These are phyloP conservation scores for Rutstroemia sp. DNA, from an alignment of 2,329 filamentous ascomycete species.

Conservation along the genomic window DNA sequence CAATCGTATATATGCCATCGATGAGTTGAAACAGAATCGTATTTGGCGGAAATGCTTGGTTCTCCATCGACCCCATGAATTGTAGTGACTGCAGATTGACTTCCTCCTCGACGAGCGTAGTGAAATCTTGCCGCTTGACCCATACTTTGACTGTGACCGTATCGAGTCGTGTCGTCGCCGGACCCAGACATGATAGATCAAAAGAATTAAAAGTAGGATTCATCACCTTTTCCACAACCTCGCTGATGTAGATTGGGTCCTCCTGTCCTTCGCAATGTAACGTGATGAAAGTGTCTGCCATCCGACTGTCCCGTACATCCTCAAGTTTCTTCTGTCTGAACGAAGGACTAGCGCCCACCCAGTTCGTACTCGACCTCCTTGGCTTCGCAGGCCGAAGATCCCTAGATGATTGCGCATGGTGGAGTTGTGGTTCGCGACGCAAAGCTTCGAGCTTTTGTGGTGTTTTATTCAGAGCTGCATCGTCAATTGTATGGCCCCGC, in stretches of 20 bases:
- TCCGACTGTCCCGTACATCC: constrained; percentile 58
- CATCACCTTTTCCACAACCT: constrained; percentile 71
- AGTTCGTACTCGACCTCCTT: constrained; percentile 54
- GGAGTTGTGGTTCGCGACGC: constrained; percentile 42
- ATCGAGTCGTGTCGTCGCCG: constrained; percentile 57
- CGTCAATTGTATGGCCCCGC: constrained; percentile 61
- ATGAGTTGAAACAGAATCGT: constrained; percentile 77
- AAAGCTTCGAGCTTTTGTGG: constrained; percentile 54
- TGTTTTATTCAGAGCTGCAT: constrained; percentile 59
- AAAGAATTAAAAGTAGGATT: constrained; percentile 89
- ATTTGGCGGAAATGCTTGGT: constrained; percentile 71
- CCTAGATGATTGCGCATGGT: constrained; percentile 49
- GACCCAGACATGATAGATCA: constrained; percentile 58
- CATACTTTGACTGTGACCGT: constrained; percentile 65
- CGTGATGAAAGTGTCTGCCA: constrained; percentile 87
- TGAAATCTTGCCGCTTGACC: constrained; percentile 51
- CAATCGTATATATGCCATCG: constrained; percentile 80
- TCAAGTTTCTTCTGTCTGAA: constrained; percentile 69
- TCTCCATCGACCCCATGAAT: constrained; percentile 66
- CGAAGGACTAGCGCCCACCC: constrained; percentile 51
- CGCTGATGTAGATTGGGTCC: constrained; percentile 85
- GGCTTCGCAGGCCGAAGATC: constrained; percentile 37
- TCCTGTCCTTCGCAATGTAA: constrained; percentile 59
- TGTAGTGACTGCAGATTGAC: constrained; percentile 67
- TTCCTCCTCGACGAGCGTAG: constrained; percentile 63